phyloP scores from a whole-genome alignment of 2,329 filamentous ascomycete genomes.

The Beauveria brongniartii region DNA sequence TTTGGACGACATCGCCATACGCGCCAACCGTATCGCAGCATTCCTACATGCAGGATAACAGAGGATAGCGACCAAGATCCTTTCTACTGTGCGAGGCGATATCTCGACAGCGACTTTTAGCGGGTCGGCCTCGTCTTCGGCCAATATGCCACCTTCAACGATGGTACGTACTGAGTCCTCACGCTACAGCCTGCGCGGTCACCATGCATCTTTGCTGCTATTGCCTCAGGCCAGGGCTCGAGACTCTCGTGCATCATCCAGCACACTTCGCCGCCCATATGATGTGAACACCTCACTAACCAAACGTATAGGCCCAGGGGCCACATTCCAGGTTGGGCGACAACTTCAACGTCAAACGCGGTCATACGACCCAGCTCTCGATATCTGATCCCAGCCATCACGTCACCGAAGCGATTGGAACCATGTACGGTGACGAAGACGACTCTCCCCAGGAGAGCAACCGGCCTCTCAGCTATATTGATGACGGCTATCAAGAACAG shows the following conservation, averaged over 20 bases:
- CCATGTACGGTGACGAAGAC: conserved; percentile 74
- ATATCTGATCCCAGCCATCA: conserved; percentile 88
- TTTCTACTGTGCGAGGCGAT: neutral
- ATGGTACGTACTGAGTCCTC: conserved; percentile 34
- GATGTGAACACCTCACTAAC: neutral
- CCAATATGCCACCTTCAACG: conserved; percentile 34
- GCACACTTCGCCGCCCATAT: neutral
- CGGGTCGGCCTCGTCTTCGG: conserved; percentile 29
- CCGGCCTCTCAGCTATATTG: conserved; percentile 68
- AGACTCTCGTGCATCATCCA: neutral
- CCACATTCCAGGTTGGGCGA: conserved; percentile 46
- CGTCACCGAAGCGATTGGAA: conserved; percentile 88
- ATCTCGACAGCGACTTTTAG: conserved; percentile 21
- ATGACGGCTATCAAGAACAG: conserved; percentile 45
- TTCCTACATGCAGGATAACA: neutral
- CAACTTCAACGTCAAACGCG: conserved; percentile 51
- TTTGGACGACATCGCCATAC: conserved; percentile 6
- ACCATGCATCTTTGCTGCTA: neutral
- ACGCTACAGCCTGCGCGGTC: neutral
- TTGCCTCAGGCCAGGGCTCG: neutral
- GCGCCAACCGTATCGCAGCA: neutral
- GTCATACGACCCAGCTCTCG: conserved; percentile 50
- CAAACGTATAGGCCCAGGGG: conserved; percentile 41
- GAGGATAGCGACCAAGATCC: neutral
- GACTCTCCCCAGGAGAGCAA: conserved; percentile 48